Base-by-base conservation (phyloP, 1,139 yeast species). In the Nakaseomyces uthaithaninus region DNA sequence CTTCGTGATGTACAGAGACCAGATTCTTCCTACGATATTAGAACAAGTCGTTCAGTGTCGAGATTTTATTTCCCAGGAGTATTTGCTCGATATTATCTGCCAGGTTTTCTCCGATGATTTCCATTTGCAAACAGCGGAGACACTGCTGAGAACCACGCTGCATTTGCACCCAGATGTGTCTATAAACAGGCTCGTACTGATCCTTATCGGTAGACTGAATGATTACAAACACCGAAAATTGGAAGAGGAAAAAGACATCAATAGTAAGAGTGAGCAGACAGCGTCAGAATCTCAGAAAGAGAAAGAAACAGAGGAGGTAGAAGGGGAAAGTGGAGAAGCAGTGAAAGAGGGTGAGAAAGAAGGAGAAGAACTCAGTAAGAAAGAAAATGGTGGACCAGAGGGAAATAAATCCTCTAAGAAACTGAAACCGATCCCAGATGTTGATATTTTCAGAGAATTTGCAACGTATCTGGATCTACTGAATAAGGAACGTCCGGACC, bases 61-160 rank as follows among this genome's bases (percentile, higher is more conserved):
- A 46, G 98, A 91, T 57, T 81, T 79, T 30, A 72, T 91, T 47
- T 96, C 98, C 3, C 98, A 91, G 62, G 86, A 80, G 52, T 93
- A 91, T 57, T 65, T 91, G 43, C 68, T 89, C 42, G 98, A 93
- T 55, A 95, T 89, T 10, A 71, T 85, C 43, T 82, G 89, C 42
- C 97, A 89, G 59, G 93, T 89, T 2, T 91, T 93, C 64, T 96
- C 98, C 0, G 96, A 86, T 52, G 85, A 83, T 48, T 89, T 82
- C 62, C 98, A 91, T 55, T 67, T 87, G 46, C 72, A 73, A 20
- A 85, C 97, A 0, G 67, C 91, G 50, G 77, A 77, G 41, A 66
- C 68, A 28, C 74, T 86, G 48, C 69, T 91, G 50, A 74, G 72
- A 37, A 74, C 84, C 2, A 77, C 87, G 1, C 70, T 81, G 44